These are phyloP conservation scores for Ganoderma resinaceum DNA, from an alignment of 1,284 basidiomycete species.

Conservation along the genomic window DNA sequence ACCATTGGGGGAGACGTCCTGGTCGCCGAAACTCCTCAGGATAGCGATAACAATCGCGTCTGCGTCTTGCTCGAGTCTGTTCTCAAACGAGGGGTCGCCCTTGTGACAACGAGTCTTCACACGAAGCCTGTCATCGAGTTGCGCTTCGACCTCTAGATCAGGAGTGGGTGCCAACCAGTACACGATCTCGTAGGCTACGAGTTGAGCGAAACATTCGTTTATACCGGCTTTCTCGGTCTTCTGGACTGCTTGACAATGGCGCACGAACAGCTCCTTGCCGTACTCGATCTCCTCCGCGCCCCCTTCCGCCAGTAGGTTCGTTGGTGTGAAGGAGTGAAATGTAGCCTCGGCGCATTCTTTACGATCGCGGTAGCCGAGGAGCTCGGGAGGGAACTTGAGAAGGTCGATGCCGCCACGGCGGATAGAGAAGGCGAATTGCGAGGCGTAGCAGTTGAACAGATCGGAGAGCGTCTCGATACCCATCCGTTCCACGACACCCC, in stretches of 20 bases:
- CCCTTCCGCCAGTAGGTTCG: constrained; percentile 55
- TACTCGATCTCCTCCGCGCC: constrained; percentile 39
- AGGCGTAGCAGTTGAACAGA: constrained; percentile 83
- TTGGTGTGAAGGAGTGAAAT: constrained; percentile 68
- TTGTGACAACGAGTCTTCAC: constrained; percentile 42
- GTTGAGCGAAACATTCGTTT: constrained; percentile 72
- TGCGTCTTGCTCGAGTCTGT: constrained; percentile 51
- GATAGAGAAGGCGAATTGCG: constrained; percentile 77
- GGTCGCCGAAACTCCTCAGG: constrained; percentile 66
- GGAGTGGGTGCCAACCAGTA: constrained; percentile 48
- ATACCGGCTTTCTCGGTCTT: constrained; percentile 61
- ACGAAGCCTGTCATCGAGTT: constrained; percentile 48
- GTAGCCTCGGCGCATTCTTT: constrained; percentile 66
- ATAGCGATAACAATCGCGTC: constrained; percentile 65
- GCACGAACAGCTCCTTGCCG: constrained; percentile 59
- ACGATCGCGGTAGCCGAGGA: constrained; percentile 75
- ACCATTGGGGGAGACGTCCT: constrained; percentile 55
- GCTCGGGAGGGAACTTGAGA: constrained; percentile 67
- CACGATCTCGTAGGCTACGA: constrained; percentile 69
- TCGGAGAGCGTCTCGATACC: constrained; percentile 70
- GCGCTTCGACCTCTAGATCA: constrained; percentile 16
- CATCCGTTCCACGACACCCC: constrained; percentile 69
- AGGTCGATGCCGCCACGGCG: constrained; percentile 60
- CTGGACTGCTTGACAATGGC: constrained; percentile 70
- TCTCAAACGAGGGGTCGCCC: constrained; percentile 45